A percentile compares a stretch with the other conserved stretches of the same genome.
phyloP scores from a whole-genome alignment of 768 basidiomycete species.

The Psilocybe sp. region DNA sequence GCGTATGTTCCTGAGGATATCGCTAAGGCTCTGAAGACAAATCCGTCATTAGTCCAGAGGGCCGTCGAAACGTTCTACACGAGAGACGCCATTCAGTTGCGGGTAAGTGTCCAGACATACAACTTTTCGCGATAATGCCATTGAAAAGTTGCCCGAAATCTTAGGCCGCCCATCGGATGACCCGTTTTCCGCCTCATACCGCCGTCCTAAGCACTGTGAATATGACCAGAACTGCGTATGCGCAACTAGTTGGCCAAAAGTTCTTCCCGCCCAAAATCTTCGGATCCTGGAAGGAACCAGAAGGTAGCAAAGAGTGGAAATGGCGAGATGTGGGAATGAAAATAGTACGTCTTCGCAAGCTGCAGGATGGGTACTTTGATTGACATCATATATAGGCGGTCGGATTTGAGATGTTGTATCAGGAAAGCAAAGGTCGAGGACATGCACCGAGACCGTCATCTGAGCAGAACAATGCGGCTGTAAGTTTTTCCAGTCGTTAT shows the following conservation, averaged over 20 bases:
- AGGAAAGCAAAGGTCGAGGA: constrained; percentile 68
- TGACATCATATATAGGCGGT: constrained; percentile 59
- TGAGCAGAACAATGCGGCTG: constrained; percentile 44
- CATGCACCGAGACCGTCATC: constrained; percentile 31
- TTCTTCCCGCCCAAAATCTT: constrained; percentile 92
- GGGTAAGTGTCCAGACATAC: constrained; percentile 47
- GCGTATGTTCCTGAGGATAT: constrained; percentile 81
- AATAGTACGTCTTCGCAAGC: constrained; percentile 51
- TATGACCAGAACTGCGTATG: constrained; percentile 91
- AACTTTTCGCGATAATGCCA: background rate
- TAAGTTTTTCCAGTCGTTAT: constrained; percentile 26
- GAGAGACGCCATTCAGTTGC: constrained; percentile 84
- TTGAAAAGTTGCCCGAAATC: background rate
- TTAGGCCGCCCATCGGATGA: constrained; percentile 88
- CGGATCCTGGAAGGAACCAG: constrained; percentile 63
- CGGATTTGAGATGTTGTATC: constrained; percentile 96
- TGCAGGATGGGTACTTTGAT: background rate
- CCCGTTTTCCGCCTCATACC: constrained; percentile 79
- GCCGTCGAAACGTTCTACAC: constrained; percentile 95
- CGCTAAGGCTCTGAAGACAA: constrained; percentile 61
- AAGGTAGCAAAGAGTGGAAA: constrained; percentile 67
- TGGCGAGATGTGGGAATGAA: constrained; percentile 92
- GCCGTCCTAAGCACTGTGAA: constrained; percentile 58
- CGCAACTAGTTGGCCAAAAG: constrained; percentile 87
- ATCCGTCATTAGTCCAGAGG: constrained; percentile 75